Evolutionary conservation across 352 stramenopile species (phyloP), one percentile per base, ranked within the genome.

Genomic region (Phytophthora boehmeriae): DNA sequence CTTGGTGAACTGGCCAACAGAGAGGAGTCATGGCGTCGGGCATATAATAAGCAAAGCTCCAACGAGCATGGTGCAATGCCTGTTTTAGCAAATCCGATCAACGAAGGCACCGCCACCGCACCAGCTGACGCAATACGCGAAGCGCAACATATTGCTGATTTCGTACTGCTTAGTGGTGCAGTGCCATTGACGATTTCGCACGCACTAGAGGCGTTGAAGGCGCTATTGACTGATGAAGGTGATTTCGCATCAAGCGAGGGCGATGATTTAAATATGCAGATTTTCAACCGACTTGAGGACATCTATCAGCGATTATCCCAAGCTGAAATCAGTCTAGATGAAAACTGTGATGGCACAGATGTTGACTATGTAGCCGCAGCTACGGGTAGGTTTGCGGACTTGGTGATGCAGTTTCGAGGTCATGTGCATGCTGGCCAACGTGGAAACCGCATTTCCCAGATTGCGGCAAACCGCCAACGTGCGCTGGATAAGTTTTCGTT

Each of bases 401-500:
- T 72, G 32, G 2, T 72, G 41, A 35, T 41, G 2, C 63, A 66
- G n/a, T 71, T 72, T 35, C 48, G 35, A 4, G 20, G 17, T 44
- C 60, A 72, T 35, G 58, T 62, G 5, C 32, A 50, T 22, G 42
- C 48, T 14, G 58, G 53, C 20, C 36, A 51, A 4, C 43, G 28
- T 13, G 48, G 57, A 9, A 66, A 57, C n/a, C 52, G 55, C 3
- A 45, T 68, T n/a, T 51, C 63, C 6, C 62, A 69, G 34, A 66
- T 66, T 13, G 47, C 58, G 2, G 42, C 67, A 55, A 61, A 54
- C 25, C 56, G 63, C 30, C 50, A 71, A 35, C 52, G 67, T 3
- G 52, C 52, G 16, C 53, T 25, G n/a, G 65, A 71, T 19, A 72
- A 72, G 22, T 75, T 69, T 52, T 50, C 48, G 1, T 69, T 75